Evolutionary conservation across 2,329 filamentous ascomycete species (phyloP), one percentile per base, ranked within the genome.

Genomic region (Aschersonia sp.): DNA sequence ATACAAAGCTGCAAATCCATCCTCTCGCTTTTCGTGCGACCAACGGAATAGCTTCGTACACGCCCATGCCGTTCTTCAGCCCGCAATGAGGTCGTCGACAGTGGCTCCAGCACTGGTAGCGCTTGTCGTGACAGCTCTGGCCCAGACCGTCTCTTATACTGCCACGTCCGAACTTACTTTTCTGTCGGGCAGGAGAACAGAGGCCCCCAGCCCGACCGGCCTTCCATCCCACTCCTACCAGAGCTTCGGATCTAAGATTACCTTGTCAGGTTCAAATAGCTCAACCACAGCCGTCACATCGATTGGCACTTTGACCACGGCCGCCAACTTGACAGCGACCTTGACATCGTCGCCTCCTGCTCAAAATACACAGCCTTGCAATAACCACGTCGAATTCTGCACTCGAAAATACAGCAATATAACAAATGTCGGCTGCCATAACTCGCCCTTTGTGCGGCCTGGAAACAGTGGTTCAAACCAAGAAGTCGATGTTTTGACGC

Each of bases 381-480:
- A 94, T 65, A 80, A 80, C 61, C 80, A 85, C 55, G 66, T 82
- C 30, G 85, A 91, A 63, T 80, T 92, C 57, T 94, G 87, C 68
- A 66, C 65, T 5, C 77, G 85, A 50, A 81, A 78, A 55, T 94
- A 89, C 65, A 80, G 82, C 71, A 89, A 92, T 62, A 82, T 92
- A 63, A 89, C 85, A 49, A 73, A 85, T 56, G 76, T 94, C 1
- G 80, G 77, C 28, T 80, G 82, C 20, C 87, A 94, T 67, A 94
- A 94, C 68, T 87, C 84, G 42, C 85, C 85, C 9, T 94, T 94
- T 60, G 73, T 82, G 41, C 70, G 75, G 6, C 61, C 72, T 12
- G 83, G 83, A 55, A 89, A 84, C 61, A 76, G 82, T 7, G 86
- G 81, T 10, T 77, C 84, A 48, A 94, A 94, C 64, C 87, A 94